Base-by-base conservation (phyloP, 2,329 filamentous ascomycete species). In the Byssothecium circinans region DNA sequence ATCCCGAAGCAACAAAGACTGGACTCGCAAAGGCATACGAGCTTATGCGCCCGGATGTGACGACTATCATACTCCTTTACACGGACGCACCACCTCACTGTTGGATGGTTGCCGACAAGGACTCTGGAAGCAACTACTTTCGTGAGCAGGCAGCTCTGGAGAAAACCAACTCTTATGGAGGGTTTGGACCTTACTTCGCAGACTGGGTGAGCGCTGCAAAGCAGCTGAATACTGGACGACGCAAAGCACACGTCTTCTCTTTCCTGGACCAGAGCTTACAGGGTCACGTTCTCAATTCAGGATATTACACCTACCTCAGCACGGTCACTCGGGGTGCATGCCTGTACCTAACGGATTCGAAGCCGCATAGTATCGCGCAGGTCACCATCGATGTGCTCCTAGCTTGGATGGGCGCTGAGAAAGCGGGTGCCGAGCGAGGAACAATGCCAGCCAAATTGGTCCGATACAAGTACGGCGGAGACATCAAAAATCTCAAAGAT, bases 11-110 rank as follows among this genome's bases (percentile, higher is more conserved):
- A 2, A 62, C 70, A 7, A 79, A 80, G 65, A 78, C 76, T 0
- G 78, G 71, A 0, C 70, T 81, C 3, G 77, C 78, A 1, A 62
- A 61, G 8, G 76, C 77, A 1, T 72, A 80, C 54, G 52, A 70
- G 33, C 54, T 75, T 22, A 79, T 81, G 76, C 72, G 78, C 22
- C 53, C 70, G 0, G 73, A 75, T 10, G 77, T 74, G 6, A 76
- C 74, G 14, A 81, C 78, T 0, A 61, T 81, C n/a, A 69, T 79
- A 37, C 53, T 80, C 4, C 60, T 78, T 15, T 80, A 76, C 49
- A 71, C 76, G 0, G 76, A 80, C 63, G 75, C 76, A 11, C 70
- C 75, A 29, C 74, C 78, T n/a, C 76, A 79, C 57, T 67, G 43
- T 68, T 53, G 54, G 50, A 58, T 63, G 41, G 57, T 60, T 37